Conservation (phyloP, 805 yeast species). For the Candida coleopterorum region DNA sequence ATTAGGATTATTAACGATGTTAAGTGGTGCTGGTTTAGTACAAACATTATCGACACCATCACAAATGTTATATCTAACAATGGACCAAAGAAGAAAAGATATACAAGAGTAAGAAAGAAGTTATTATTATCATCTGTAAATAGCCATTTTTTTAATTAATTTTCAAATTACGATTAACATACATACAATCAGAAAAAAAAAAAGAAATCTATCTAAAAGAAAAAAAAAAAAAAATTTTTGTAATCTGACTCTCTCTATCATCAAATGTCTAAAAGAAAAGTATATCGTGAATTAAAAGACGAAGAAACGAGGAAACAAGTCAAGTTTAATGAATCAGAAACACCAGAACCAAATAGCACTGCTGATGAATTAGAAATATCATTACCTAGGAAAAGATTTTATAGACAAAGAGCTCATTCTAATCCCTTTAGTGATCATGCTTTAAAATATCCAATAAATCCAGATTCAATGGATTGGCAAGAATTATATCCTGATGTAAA, state of each 20-base stretch:
- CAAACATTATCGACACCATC: constrained; percentile 72
- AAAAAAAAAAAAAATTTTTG: no score
- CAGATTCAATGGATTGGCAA: constrained; percentile 85
- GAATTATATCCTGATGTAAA: constrained; percentile 60
- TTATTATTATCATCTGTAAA: no score
- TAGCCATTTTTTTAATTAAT: no score
- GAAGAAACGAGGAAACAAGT: constrained; percentile 39
- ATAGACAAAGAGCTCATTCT: constrained; percentile 96
- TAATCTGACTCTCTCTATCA: no score
- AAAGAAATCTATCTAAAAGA: constrained; percentile 18
- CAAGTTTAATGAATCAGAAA: constrained; percentile 36
- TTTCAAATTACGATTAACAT: no score
- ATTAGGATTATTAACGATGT: constrained; percentile 73
- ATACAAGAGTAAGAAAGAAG: constrained; percentile 1
- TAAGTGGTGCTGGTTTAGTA: constrained; percentile 88
- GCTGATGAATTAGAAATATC: constrained; percentile 20
- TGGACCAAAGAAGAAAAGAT: constrained; percentile 48
- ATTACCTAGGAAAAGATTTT: constrained; percentile 79
- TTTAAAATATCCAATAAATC: constrained; percentile 79
- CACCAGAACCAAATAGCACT: constrained; percentile 11
- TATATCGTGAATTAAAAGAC: constrained; percentile 46
- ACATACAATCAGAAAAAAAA: constrained; percentile 2
- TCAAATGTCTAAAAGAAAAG: constrained; percentile 30
- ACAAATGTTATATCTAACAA: constrained; percentile 64
- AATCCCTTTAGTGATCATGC: constrained; percentile 96